phyloP scores from a whole-genome alignment of 306 rosid genomes.

The Rubus parviflorus region DNA sequence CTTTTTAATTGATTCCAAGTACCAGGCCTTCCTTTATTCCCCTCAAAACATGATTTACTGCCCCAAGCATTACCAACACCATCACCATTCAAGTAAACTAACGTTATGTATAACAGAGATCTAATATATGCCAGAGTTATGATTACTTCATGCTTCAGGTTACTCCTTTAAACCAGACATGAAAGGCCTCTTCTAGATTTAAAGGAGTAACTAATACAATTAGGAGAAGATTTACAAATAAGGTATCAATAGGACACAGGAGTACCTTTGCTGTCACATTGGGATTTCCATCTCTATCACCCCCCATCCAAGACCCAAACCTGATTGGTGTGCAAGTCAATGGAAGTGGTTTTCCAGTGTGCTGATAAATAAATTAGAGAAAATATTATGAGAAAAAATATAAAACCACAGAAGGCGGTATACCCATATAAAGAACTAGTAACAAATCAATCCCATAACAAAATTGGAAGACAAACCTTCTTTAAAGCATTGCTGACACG shows the following conservation, averaged over 20 bases:
- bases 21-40: not conserved
- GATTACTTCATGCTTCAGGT: not conserved
- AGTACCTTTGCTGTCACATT: slow-evolving; percentile 89
- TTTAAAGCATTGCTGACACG: slow-evolving; percentile 92
- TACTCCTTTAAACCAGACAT: not conserved
- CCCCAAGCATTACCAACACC: not conserved
- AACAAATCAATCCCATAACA: slow-evolving; percentile 16
- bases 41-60: not conserved
- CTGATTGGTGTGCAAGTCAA: slow-evolving; percentile 86
- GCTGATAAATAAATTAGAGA: slow-evolving; percentile 45
- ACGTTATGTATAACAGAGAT: not conserved
- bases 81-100: not conserved
- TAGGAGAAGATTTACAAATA: slow-evolving; percentile 4
- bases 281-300: slow-evolving; percentile 98
- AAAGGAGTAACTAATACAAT: not conserved
- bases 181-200: not conserved
- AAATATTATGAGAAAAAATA: not conserved
- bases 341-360: slow-evolving; percentile 92
- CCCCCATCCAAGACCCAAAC: slow-evolving; percentile 99
- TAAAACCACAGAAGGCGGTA: not conserved
- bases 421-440: slow-evolving; percentile 9
- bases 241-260: not conserved
- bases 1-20: not conserved
- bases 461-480: slow-evolving; percentile 56
- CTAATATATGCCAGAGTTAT: not conserved